Evolutionary conservation across 2,329 filamentous ascomycete genomes (phyloP).

Genomic region (Fusarium denticulatum): DNA sequence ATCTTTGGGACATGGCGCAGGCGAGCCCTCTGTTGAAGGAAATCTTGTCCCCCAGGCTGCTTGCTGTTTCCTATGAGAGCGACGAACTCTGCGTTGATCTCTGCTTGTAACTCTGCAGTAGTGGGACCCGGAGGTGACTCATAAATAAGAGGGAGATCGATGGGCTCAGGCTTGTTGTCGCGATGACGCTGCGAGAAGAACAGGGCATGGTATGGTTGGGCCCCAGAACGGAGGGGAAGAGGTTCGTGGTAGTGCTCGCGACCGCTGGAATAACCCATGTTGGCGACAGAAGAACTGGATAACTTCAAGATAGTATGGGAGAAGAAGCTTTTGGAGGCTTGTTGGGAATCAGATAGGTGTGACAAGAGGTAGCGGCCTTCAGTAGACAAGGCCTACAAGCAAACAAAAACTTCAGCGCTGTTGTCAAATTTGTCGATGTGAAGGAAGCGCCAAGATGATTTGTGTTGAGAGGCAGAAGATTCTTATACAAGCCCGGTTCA

Average conservation of each 20-base stretch:
- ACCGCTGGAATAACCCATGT: not conserved
- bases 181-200: conserved; percentile 11
- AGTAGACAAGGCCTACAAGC: not conserved
- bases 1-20: not conserved
- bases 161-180: not conserved
- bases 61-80: not conserved
- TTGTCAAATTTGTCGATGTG: not conserved
- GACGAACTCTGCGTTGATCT: not conserved
- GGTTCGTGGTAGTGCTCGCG: not conserved
- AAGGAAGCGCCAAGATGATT: not conserved
- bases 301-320: no score
- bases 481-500: not conserved
- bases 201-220: not conserved
- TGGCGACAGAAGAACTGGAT: not conserved
- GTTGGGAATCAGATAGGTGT: not conserved
- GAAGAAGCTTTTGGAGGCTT: no score
- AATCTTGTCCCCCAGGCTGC: not conserved
- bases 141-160: not conserved
- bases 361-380: not conserved
- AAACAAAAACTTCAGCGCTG: not conserved
- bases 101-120: not conserved
- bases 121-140: not conserved
- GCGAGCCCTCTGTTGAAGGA: not conserved
- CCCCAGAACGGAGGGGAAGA: conserved; percentile 11
- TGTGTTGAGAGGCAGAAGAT: no score